Conservation (phyloP, 2,329 filamentous ascomycete genomes). For the Hymenoscyphus occultus region DNA sequence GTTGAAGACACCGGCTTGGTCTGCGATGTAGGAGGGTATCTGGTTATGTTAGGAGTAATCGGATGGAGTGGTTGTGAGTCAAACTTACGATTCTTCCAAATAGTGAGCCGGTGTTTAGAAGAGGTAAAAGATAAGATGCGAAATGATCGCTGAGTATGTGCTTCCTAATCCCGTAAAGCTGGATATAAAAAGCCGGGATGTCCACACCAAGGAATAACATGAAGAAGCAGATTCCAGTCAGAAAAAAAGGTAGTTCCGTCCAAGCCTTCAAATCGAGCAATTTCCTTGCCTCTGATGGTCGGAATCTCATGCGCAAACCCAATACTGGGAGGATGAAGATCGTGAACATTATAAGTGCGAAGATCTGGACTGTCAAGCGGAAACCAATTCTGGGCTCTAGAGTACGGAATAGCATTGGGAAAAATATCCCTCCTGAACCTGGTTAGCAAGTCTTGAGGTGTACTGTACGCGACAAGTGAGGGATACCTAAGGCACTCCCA, state of each 20-base stretch:
- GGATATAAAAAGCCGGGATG: conserved; percentile 48
- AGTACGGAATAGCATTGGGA: conserved; percentile 41
- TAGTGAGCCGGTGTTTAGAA: conserved; percentile 40
- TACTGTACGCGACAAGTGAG: not conserved
- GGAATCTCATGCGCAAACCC: conserved; percentile 38
- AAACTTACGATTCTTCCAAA: conserved; percentile 47
- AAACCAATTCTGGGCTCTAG: conserved; percentile 41
- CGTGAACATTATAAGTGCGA: conserved; percentile 44
- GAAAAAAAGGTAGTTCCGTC: conserved; percentile 36
- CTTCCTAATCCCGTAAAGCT: conserved; percentile 22
- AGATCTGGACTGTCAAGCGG: conserved; percentile 41
- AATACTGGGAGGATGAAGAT: conserved; percentile 33
- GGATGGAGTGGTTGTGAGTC: no score
- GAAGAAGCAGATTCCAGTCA: conserved; percentile 26
- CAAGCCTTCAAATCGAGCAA: conserved; percentile 40
- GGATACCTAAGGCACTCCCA: conserved; percentile 36
- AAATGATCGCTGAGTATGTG: conserved; percentile 38
- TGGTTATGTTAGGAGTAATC: not conserved
- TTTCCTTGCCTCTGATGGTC: conserved; percentile 30
- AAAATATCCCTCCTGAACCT: conserved; percentile 38
- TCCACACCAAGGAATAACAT: conserved; percentile 45
- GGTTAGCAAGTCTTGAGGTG: not conserved
- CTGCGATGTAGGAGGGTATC: conserved; percentile 50
- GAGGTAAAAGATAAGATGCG: conserved; percentile 19
- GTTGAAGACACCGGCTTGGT: conserved; percentile 53